These are phyloP conservation scores for Tulasnella sp. DNA, from an alignment of 768 basidiomycete species.

Conservation along the genomic window DNA sequence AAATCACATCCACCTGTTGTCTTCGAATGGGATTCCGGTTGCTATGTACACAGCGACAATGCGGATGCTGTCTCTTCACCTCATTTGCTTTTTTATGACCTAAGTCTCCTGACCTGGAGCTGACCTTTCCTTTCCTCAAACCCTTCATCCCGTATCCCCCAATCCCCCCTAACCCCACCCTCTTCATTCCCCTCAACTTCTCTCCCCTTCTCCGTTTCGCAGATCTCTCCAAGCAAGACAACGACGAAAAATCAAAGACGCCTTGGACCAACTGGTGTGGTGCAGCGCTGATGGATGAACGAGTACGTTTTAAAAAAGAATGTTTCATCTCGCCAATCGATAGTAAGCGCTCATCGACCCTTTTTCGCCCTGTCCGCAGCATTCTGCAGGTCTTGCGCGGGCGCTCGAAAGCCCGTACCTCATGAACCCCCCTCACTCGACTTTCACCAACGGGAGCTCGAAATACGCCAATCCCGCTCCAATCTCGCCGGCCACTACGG, in stretches of 20 bases:
- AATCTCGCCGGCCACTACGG: background rate
- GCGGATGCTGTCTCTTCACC: conserved; percentile 6
- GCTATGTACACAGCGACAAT: background rate
- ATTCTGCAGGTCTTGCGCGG: background rate
- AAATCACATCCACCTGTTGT: background rate
- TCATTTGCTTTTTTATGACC: conserved; percentile 8
- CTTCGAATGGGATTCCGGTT: background rate
- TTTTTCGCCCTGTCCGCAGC: background rate
- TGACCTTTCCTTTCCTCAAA: conserved; percentile 7
- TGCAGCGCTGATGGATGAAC: conserved; percentile 54
- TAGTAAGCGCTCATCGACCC: conserved; percentile 51
- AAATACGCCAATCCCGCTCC: background rate
- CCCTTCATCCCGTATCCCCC: background rate
- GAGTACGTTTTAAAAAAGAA: conserved; percentile 43
- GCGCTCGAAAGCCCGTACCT: conserved; percentile 7
- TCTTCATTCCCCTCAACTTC: background rate
- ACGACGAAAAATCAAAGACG: conserved; percentile 69
- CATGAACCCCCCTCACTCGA: conserved; percentile 4
- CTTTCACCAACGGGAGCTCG: background rate
- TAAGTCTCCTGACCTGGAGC: background rate
- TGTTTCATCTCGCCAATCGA: conserved; percentile 51
- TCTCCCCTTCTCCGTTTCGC: background rate
- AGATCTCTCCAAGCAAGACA: conserved; percentile 54
- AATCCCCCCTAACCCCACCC: conserved; percentile 7
- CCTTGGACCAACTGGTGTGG: conserved; percentile 88